Conservation (phyloP, 73 alveolate species). For the Blepharisma stoltei region DNA sequence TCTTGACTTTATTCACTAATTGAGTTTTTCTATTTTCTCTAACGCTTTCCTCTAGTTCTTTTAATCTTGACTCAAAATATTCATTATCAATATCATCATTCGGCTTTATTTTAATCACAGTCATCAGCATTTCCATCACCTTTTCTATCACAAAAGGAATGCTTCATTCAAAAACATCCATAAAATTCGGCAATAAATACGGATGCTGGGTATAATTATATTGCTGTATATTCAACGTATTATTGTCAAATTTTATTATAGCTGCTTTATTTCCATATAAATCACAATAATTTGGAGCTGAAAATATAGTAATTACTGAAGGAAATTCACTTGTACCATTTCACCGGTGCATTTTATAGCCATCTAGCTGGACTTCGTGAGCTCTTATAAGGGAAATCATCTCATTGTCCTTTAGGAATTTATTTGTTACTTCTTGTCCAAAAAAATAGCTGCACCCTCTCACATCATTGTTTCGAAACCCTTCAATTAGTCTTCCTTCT, state of each 20-base stretch:
- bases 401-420: slow-evolving; percentile 68
- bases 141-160: slow-evolving; percentile 53
- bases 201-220: slow-evolving; percentile 44
- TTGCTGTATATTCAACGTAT: slow-evolving; percentile 36
- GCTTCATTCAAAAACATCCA: slow-evolving; percentile 55
- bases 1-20: too few relatives aligned
- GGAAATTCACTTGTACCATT: slow-evolving; percentile 48
- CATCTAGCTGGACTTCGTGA: slow-evolving; percentile 87
- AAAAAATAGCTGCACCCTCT: slow-evolving; percentile 92
- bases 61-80: too few relatives aligned
- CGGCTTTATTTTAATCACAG: too few relatives aligned
- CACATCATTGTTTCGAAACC: slow-evolving; percentile 62
- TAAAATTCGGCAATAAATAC: slow-evolving; percentile 44
- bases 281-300: slow-evolving; percentile 63
- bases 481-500: slow-evolving; percentile 31
- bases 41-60: too few relatives aligned
- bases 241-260: slow-evolving; percentile 38
- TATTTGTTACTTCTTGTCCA: slow-evolving; percentile 88
- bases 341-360: slow-evolving; percentile 71
- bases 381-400: slow-evolving; percentile 83
- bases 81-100: too few relatives aligned
- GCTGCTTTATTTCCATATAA: slow-evolving; percentile 53
- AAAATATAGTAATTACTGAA: slow-evolving; percentile 44
- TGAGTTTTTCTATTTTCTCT: too few relatives aligned
- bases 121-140: slow-evolving; percentile 1